These are phyloP conservation scores for Xerocomus amazonicus DNA, from an alignment of 1,284 basidiomycete species.

Conservation along the genomic window DNA sequence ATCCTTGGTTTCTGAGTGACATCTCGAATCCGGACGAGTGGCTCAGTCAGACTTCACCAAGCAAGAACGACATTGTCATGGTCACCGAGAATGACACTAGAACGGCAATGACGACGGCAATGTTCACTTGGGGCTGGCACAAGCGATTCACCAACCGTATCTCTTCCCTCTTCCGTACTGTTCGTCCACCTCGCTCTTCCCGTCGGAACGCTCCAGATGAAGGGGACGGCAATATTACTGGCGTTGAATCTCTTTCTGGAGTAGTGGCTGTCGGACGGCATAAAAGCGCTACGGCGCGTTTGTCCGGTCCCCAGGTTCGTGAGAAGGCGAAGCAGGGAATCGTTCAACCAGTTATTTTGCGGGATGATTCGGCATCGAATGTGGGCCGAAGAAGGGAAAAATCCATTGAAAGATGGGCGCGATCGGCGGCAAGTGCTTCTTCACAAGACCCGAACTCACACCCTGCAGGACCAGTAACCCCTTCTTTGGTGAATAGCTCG, in stretches of 20 bases:
- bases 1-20: conserved; percentile 78
- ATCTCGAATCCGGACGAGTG: conserved; percentile 72
- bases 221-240: conserved; percentile 30
- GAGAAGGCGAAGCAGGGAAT: conserved; percentile 22
- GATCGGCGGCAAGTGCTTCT: conserved; percentile 22
- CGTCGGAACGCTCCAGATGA: conserved; percentile 25
- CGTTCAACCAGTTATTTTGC: conserved; percentile 14
- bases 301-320: conserved; percentile 8
- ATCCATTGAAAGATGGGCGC: conserved; percentile 36
- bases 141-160: conserved; percentile 42
- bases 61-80: conserved; percentile 53
- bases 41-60: conserved; percentile 73
- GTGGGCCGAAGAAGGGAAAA: conserved; percentile 28
- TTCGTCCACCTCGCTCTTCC: conserved; percentile 38
- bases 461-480: conserved; percentile 6
- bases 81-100: conserved; percentile 82
- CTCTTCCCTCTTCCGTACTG: conserved; percentile 46
- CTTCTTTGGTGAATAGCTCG: conserved; percentile 7
- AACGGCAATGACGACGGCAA: conserved; percentile 65
- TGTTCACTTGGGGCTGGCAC: conserved; percentile 54
- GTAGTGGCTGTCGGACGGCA: conserved; percentile 13
- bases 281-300: conserved; percentile 18
- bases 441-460: conserved; percentile 18
- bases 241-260: conserved; percentile 31
- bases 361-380: conserved; percentile 23